Conservation (phyloP, 371 early-diverging fungal species). For the Dichotomocladium elegans region DNA sequence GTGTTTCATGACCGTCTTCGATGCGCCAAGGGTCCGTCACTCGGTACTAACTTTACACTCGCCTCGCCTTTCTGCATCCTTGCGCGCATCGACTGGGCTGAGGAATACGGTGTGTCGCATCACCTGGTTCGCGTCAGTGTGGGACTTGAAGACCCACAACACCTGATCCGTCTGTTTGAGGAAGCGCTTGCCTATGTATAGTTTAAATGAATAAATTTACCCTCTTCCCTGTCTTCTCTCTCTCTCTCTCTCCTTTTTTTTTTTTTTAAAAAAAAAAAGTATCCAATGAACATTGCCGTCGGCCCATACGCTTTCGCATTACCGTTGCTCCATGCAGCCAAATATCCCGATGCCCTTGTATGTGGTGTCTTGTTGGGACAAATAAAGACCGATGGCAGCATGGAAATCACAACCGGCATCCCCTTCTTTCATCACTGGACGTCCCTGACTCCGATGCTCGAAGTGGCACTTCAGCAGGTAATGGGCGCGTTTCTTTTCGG, state of each 20-base stretch:
- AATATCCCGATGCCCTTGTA: constrained; percentile 68
- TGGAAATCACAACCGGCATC: constrained; percentile 57
- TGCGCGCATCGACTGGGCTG: constrained; percentile 94
- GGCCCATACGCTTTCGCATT: constrained; percentile 65
- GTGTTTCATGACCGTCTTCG: constrained; percentile 80
- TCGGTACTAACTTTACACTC: constrained; percentile 96
- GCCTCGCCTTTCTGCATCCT: constrained; percentile 91
- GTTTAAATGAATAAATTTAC: too few relatives aligned
- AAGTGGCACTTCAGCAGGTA: constrained; percentile 77
- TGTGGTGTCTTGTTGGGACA: constrained; percentile 65
- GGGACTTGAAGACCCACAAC: constrained; percentile 89
- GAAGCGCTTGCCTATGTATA: too few relatives aligned
- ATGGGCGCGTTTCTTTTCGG: background rate
- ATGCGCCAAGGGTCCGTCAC: constrained; percentile 88
- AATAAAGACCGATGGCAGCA: constrained; percentile 24
- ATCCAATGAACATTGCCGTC: constrained; percentile 15
- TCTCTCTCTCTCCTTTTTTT: too few relatives aligned
- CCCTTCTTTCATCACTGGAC: constrained; percentile 81
- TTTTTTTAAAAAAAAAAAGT: too few relatives aligned
- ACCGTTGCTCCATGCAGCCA: constrained; percentile 77
- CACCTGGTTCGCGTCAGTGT: constrained; percentile 85
- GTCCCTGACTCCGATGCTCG: constrained; percentile 73
- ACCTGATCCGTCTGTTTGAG: too few relatives aligned
- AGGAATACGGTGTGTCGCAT: constrained; percentile 69
- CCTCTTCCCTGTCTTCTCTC: too few relatives aligned